Evolutionary conservation across 345 rosid species (phyloP).

Genomic region (Eucalyptus camaldulensis): DNA sequence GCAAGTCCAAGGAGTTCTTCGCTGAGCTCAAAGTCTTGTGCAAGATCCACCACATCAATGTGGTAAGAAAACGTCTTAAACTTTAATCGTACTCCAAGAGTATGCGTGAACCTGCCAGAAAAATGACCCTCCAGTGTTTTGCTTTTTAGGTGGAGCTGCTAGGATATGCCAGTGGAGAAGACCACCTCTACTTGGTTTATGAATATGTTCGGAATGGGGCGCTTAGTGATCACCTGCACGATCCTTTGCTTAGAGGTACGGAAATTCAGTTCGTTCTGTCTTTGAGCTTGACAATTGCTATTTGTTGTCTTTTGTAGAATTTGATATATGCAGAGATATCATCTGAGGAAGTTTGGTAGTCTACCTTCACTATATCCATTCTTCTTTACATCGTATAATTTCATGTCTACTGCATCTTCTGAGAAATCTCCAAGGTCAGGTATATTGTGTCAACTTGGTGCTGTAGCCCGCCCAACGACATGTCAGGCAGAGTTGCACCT

Average conservation of each 20-base stretch:
- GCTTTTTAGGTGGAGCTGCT: conserved; percentile 41
- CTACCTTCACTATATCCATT: background rate
- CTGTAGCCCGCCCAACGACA: background rate
- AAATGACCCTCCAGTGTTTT: background rate
- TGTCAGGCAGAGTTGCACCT: background rate
- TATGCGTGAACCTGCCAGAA: background rate
- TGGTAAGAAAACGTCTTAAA: conserved; percentile 10
- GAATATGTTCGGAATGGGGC: conserved; percentile 45
- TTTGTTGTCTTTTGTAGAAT: background rate
- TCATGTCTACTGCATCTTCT: background rate
- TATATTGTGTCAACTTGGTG: background rate
- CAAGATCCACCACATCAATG: conserved; percentile 60
- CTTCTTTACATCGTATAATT: background rate
- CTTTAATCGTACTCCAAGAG: background rate
- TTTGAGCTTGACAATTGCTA: background rate
- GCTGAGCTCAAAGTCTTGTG: conserved; percentile 61
- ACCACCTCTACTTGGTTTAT: conserved; percentile 56
- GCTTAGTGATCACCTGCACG: conserved; percentile 53
- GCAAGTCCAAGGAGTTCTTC: conserved; percentile 56
- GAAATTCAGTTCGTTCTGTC: background rate
- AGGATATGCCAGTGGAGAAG: conserved; percentile 54
- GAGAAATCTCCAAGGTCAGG: background rate
- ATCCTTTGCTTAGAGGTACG: conserved; percentile 36
- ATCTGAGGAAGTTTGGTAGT: background rate
- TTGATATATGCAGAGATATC: background rate